Evolutionary conservation across 345 rosid species (phyloP).

Genomic region (Gossypium mustelinum): DNA sequence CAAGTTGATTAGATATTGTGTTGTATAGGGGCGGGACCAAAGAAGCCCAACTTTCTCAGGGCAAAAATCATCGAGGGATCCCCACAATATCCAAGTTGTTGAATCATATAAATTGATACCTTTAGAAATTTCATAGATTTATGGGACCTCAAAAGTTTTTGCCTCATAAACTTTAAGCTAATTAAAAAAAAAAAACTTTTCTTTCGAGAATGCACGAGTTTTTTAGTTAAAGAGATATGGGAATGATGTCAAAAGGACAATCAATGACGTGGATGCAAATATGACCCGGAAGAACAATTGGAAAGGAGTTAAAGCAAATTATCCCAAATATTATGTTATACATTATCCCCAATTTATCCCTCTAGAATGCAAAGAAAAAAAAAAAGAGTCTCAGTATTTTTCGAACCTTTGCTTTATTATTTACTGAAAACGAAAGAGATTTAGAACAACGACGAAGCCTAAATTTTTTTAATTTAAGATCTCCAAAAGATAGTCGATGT

Average conservation of each 20-base stretch:
- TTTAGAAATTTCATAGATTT: not conserved
- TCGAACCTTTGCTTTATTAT: not conserved
- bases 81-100: constrained; percentile 10
- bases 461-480: not conserved
- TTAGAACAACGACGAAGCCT: not conserved
- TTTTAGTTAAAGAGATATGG: constrained; percentile 3
- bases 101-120: not conserved
- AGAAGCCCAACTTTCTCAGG: constrained; percentile 7
- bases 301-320: not conserved
- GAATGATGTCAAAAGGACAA: not conserved
- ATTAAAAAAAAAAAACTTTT: not conserved
- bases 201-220: constrained; percentile 11
- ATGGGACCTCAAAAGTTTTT: constrained; percentile 4
- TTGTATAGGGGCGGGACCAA: not conserved
- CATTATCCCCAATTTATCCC: not conserved
- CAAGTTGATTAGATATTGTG: not conserved
- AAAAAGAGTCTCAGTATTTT: not conserved
- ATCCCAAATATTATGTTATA: not conserved
- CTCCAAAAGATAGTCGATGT: not conserved
- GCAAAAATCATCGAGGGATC: not conserved
- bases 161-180: not conserved
- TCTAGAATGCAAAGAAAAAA: not conserved
- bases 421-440: not conserved
- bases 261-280: constrained; percentile 16
- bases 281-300: not conserved